Conservation (phyloP, 164 flowering plant genomes). For the Magnolia sinica region DNA sequence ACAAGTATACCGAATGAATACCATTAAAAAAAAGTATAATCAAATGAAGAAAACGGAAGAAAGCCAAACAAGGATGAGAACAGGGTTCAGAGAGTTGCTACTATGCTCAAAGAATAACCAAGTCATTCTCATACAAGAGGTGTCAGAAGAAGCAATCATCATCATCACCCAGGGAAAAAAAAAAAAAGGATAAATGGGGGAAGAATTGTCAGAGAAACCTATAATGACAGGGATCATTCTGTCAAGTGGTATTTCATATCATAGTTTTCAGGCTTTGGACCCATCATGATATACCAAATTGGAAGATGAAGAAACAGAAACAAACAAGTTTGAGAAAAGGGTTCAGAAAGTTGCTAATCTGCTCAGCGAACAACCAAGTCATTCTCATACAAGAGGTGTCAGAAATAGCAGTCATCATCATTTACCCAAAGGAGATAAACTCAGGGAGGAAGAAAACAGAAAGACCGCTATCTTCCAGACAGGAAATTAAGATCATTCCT, state of each 20-base stretch:
- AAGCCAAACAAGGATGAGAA: background rate
- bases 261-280: too few relatives aligned
- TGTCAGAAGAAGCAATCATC: conserved; percentile 10
- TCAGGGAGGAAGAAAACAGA: background rate
- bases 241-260: too few relatives aligned
- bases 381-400: conserved; percentile 7
- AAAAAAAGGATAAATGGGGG: too few relatives aligned
- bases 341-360: conserved; percentile 6
- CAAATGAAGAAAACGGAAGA: too few relatives aligned
- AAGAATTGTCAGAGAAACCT: too few relatives aligned
- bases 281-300: too few relatives aligned
- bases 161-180: background rate
- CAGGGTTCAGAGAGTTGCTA: conserved; percentile 5
- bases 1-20: too few relatives aligned
- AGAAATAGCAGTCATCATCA: conserved; percentile 8
- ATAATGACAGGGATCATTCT: too few relatives aligned
- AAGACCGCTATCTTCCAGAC: too few relatives aligned
- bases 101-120: conserved; percentile 4
- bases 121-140: conserved; percentile 7
- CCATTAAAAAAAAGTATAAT: too few relatives aligned
- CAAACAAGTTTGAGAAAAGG: background rate
- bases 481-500: too few relatives aligned
- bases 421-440: background rate
- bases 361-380: conserved; percentile 4
- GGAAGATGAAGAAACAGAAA: too few relatives aligned